Evolutionary conservation across 306 rosid genomes (phyloP).

Genomic region (Citrullus mucosospermus): DNA sequence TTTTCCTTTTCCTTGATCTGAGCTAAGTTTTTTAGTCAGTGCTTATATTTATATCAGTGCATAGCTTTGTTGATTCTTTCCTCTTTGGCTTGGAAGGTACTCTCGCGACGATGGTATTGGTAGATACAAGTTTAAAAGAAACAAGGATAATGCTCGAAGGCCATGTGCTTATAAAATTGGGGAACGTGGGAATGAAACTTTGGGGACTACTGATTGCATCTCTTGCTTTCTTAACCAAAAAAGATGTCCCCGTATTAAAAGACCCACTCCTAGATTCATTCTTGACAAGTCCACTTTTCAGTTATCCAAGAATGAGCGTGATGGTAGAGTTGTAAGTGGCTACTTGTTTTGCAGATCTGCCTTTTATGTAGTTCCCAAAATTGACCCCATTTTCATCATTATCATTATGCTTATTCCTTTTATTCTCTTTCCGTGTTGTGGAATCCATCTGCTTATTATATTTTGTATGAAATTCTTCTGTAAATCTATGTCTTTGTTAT

Average conservation of each 20-base stretch:
- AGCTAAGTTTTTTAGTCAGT: background rate
- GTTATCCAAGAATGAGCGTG: conserved; percentile 22
- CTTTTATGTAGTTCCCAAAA: background rate
- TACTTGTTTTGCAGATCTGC: background rate
- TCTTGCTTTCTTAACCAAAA: conserved; percentile 41
- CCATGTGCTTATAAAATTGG: conserved; percentile 22
- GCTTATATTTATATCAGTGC: background rate
- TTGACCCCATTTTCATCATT: background rate
- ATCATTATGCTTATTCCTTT: background rate
- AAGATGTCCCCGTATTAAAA: conserved; percentile 17
- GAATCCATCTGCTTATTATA: background rate
- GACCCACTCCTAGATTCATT: conserved; percentile 33
- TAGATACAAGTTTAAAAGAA: conserved; percentile 29
- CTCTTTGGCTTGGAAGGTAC: conserved; percentile 13
- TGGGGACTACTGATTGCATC: conserved; percentile 19
- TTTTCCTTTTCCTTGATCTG: background rate
- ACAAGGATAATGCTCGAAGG: conserved; percentile 27
- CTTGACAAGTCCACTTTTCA: conserved; percentile 38
- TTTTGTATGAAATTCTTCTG: background rate
- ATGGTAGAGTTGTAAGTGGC: conserved; percentile 36
- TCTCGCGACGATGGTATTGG: conserved; percentile 21
- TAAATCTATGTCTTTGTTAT: background rate
- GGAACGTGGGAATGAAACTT: conserved; percentile 21
- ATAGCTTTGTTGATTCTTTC: background rate
- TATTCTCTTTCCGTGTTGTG: background rate